Evolutionary conservation across 78 protist genomes (phyloP), one percentile per base, ranked within the genome.

Genomic region (Dictyostelium intermedium): DNA sequence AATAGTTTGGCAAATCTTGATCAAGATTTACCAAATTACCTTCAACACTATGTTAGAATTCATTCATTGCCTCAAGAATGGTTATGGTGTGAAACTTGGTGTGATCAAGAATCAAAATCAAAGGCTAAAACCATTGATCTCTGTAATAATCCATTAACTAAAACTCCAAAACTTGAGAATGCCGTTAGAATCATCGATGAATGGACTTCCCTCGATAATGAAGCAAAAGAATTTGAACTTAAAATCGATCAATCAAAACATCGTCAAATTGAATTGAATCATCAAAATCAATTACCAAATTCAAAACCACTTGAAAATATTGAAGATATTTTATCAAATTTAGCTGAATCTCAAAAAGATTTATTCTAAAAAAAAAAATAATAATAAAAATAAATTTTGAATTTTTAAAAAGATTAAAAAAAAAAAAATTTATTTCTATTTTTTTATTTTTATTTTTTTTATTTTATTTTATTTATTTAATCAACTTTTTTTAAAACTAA

Each of bases 11-110:
- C 96, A 3, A 97, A 96, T 66, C 96, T 95, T 74, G 98, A 96
- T 70, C 99, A 99, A 96, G 99, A 99, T 85, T 95, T 99, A 34
- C 99, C 99, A 60, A 99, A 99, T 96, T 97, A 97, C 83, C 92
- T 99, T 70, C 99, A 98, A 77, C 97, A 97, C 56, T 23, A 60
- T 7, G 92, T 99, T 3, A 96, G 98, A 35, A 98, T 99, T 35
- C 66, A 34, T 91, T 97, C 99, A 32, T 92, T 99, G 11, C 99
- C 99, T 32, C 98, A 97, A 82, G 99, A 99, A 60, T 99, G 99
- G 99, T 95, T 99, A 37, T 99, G 99, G 98, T 99, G 99, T 77
- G 99, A 99, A 84, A 97, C 99, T 11, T 99, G 99, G 99, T 98
- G 99, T 96, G 39, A 87, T 35, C 93, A 97, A 47, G 82, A 16